Evolutionary conservation across 169 alveolate species (phyloP).

Genomic region (Cystoisospora suis): DNA sequence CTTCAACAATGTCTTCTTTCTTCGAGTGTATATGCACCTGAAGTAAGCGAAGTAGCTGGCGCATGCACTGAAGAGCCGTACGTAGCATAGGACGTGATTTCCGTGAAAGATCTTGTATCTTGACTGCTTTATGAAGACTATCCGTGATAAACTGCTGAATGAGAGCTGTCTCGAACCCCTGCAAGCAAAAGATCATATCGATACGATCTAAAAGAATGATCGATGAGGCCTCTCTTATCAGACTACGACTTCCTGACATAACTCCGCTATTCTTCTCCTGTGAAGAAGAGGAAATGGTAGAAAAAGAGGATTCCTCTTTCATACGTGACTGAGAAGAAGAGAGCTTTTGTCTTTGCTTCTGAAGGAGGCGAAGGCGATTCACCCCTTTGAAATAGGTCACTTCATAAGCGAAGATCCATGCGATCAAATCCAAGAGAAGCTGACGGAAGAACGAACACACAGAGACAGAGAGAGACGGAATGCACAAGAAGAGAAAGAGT

Average conservation of each 20-base stretch:
- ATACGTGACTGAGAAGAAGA: too few species aligned
- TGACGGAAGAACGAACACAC: neutral
- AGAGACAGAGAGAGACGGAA: neutral
- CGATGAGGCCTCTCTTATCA: neutral
- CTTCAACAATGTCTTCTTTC: conserved; percentile 27
- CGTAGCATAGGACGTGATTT: conserved; percentile 13
- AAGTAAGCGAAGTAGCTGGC: conserved; percentile 60
- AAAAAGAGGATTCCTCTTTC: too few species aligned
- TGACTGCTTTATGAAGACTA: neutral
- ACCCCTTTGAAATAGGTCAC: conserved; percentile 40
- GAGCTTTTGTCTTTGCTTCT: conserved; percentile 4
- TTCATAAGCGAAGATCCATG: conserved; percentile 51
- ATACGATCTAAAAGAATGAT: conserved; percentile 27
- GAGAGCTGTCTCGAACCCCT: conserved; percentile 47
- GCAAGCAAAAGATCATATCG: conserved; percentile 59
- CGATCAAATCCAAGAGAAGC: conserved; percentile 43
- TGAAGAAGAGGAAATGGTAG: neutral
- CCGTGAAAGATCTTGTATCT: neutral
- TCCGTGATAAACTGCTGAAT: conserved; percentile 13
- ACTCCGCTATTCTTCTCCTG: neutral
- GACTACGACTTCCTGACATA: neutral
- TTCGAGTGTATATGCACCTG: conserved; percentile 40
- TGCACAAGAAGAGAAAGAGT: neutral
- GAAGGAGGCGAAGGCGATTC: conserved; percentile 37
- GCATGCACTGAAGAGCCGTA: conserved; percentile 50